Percentiles rank a stretch among this genome's conserved stretches.
Conservation (phyloP, 805 yeast species). For the Lipomyces yamadae region DNA sequence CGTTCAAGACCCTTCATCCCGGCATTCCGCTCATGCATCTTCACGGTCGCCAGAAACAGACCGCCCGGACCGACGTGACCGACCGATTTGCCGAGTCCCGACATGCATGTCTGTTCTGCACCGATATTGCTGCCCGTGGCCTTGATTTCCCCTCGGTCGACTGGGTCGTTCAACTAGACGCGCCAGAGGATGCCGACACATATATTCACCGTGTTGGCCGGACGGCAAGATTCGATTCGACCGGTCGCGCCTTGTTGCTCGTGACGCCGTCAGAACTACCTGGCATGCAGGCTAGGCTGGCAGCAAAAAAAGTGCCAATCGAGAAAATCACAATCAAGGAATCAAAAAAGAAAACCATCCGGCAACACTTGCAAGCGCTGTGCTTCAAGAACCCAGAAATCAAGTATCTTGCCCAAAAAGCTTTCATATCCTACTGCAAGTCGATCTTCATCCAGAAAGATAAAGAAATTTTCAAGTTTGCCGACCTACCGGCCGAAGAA, state of each 20-base stretch:
- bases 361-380: slow-evolving; percentile 82
- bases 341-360: slow-evolving; percentile 71
- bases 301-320: slow-evolving; percentile 67
- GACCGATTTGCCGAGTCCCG: slow-evolving; percentile 96
- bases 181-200: slow-evolving; percentile 99
- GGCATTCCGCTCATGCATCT: slow-evolving; percentile 95
- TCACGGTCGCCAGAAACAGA: slow-evolving; percentile 98
- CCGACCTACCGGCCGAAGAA: slow-evolving; percentile 75
- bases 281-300: slow-evolving; percentile 68
- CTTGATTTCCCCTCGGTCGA: slow-evolving; percentile 97
- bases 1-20: slow-evolving; percentile 80
- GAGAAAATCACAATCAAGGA: slow-evolving; percentile 75
- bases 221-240: slow-evolving; percentile 93
- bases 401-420: slow-evolving; percentile 93
- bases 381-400: slow-evolving; percentile 90
- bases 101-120: slow-evolving; percentile 86
- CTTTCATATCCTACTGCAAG: slow-evolving; percentile 87
- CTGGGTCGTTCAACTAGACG: slow-evolving; percentile 98
- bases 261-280: slow-evolving; percentile 82
- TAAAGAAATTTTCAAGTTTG: slow-evolving; percentile 80
- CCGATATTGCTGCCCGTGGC: slow-evolving; percentile 99
- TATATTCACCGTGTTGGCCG: slow-evolving; percentile 99
- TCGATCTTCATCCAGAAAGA: slow-evolving; percentile 86
- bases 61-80: slow-evolving; percentile 91
- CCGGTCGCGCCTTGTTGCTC: slow-evolving; percentile 81